Conservation (phyloP, 2,329 filamentous ascomycete species). For the Claviceps digitariae region DNA sequence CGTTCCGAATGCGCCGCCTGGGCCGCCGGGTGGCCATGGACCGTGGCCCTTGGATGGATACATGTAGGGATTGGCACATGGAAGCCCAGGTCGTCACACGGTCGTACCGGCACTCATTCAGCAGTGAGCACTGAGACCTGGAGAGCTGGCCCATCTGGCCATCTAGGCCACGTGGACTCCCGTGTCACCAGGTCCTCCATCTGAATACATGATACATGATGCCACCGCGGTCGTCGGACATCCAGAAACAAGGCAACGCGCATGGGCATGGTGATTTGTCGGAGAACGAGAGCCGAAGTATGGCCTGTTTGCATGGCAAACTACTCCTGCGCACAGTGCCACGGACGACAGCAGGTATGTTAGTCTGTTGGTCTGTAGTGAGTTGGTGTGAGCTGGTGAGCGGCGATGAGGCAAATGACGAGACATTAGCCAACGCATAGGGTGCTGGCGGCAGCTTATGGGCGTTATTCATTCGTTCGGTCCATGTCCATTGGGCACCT, state of each 20-base stretch:
- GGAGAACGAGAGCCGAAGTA: not conserved
- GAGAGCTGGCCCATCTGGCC: not conserved
- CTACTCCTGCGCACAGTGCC: not conserved
- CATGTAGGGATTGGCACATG: constrained; percentile 45
- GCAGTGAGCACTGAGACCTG: not conserved
- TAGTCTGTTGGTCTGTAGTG: not conserved
- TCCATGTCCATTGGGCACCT: not conserved
- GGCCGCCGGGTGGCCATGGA: not conserved
- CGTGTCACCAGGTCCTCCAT: not conserved
- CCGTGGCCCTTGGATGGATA: not conserved
- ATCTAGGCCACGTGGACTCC: constrained; percentile 3
- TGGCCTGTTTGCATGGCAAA: not conserved
- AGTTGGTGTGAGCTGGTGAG: not conserved
- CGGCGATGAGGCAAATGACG: not conserved
- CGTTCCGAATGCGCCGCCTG: not conserved
- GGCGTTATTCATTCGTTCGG: not conserved
- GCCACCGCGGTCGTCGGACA: not conserved
- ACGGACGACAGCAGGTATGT: not conserved
- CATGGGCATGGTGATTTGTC: not conserved
- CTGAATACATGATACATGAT: not conserved
- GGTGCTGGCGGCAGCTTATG: not conserved
- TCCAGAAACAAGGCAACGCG: not conserved
- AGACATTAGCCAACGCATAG: not conserved
- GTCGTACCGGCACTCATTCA: not conserved
- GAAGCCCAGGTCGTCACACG: constrained; percentile 33